phyloP scores from a whole-genome alignment of 2,329 filamentous ascomycete species.

The Colletotrichum kahawae region DNA sequence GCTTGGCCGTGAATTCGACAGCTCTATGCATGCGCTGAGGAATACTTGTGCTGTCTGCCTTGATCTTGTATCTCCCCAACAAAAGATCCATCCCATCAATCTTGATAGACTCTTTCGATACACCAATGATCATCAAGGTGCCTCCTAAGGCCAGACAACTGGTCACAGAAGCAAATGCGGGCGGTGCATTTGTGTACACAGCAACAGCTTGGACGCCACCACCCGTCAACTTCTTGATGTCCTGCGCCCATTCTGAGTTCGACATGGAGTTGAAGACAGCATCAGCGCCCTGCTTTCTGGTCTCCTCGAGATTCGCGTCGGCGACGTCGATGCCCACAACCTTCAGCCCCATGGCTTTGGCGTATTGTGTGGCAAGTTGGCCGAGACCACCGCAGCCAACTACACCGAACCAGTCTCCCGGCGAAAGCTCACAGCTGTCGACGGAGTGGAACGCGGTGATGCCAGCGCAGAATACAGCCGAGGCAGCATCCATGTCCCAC shows the following conservation, averaged over 20 bases:
- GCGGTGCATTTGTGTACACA: slow-evolving; percentile 42
- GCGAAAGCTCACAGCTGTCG: slow-evolving; percentile 38
- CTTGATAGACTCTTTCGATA: slow-evolving; percentile 39
- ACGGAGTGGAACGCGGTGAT: slow-evolving; percentile 49
- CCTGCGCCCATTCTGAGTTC: slow-evolving; percentile 38
- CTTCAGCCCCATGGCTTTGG: slow-evolving; percentile 48
- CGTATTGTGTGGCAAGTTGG: slow-evolving; percentile 50
- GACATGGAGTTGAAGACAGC: slow-evolving; percentile 46
- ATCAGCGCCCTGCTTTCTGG: slow-evolving; percentile 44
- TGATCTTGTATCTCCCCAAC: slow-evolving; percentile 43
- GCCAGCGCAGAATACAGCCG: slow-evolving; percentile 55
- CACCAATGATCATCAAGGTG: slow-evolving; percentile 47
- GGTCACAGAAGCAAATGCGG: slow-evolving; percentile 40
- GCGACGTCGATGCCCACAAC: slow-evolving; percentile 49
- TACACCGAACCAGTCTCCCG: slow-evolving; percentile 45
- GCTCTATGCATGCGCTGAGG: slow-evolving; percentile 47
- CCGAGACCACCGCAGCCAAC: slow-evolving; percentile 50
- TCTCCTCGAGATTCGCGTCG: slow-evolving; percentile 43
- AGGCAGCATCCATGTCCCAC: slow-evolving; percentile 35
- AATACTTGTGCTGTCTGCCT: slow-evolving; percentile 45
- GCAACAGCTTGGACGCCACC: slow-evolving; percentile 46
- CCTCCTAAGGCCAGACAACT: slow-evolving; percentile 40
- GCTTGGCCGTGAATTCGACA: slow-evolving; percentile 45
- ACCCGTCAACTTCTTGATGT: slow-evolving; percentile 45
- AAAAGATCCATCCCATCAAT: slow-evolving; percentile 43